Base-by-base conservation (phyloP, 1,284 basidiomycete species). In the Limonomyces culmigenus region DNA sequence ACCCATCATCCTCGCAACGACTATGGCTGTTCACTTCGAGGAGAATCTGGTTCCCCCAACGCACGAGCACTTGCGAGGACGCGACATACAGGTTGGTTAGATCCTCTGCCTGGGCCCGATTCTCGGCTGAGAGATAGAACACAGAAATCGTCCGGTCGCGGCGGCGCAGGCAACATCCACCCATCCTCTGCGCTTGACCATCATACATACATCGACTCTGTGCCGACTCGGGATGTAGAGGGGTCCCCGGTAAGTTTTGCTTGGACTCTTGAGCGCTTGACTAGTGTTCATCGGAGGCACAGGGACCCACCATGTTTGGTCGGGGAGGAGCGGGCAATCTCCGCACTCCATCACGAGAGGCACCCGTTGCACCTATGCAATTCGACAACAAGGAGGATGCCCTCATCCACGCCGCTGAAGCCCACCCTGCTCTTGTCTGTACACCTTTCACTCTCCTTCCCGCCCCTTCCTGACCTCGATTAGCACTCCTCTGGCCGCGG, bases 241-340 rank as follows among this genome's bases (percentile, higher is more conserved):
- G n/a, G n/a, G n/a, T n/a, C n/a, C n/a, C 27, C 19, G 20, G 16
- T 20, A 19, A 27, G 19, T 33, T 20, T 15, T 32, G 25, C 20
- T 17, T n/a, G 36, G 29, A 13, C 35, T 29, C 38, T 42, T 29
- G 38, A 19, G 39, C 32, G 8, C n/a, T 14, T 25, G 32, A 34
- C 21, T 21, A 6, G 6, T 34, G 33, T 14, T 19, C 13, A 2
- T 21, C 41, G 3, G n/a, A n/a, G n/a, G n/a, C n/a, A n/a, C n/a
- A 8, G 31, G 5, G 41, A 76, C 60, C 40, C 67, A n/a, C 62
- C 59, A 42, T 74, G 74, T 29, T 71, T 31, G 83, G 84, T 14
- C 68, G 83, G 21, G 83, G 83, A 25, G 83, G 83, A 18, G 67
- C 66, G 14, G 83, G 83, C 30, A 86, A 87, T 56, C 70, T 85